Evolutionary conservation across 345 rosid species (phyloP).

Genomic region (Heritiera littoralis): DNA sequence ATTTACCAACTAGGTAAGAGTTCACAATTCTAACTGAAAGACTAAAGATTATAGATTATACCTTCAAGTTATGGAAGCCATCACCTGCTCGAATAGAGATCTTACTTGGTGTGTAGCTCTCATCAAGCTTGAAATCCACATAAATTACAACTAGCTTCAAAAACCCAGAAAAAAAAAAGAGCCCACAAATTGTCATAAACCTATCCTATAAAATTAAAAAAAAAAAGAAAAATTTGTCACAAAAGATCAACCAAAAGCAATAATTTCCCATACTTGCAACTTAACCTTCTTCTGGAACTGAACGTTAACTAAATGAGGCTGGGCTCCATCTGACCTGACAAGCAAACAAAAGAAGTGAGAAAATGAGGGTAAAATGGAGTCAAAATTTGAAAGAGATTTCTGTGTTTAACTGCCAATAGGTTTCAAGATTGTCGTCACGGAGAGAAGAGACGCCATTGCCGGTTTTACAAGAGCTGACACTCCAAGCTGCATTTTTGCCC

Average conservation of each 20-base stretch:
- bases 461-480: constrained; percentile 94
- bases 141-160: constrained; percentile 72
- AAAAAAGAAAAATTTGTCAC: too few relatives aligned
- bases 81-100: constrained; percentile 87
- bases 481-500: constrained; percentile 95
- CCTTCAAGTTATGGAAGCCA: constrained; percentile 95
- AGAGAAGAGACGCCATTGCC: constrained; percentile 87
- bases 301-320: constrained; percentile 91
- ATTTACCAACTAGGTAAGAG: neutral
- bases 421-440: constrained; percentile 83
- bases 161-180: neutral
- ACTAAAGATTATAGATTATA: constrained; percentile 25
- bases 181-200: constrained; percentile 4
- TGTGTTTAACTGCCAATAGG: constrained; percentile 82
- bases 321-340: constrained; percentile 89
- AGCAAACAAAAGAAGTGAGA: neutral
- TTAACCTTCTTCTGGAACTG: constrained; percentile 96
- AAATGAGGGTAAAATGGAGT: neutral
- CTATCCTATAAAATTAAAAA: constrained; percentile 30
- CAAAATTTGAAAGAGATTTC: neutral
- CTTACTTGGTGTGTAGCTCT: constrained; percentile 92
- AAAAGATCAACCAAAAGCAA: neutral
- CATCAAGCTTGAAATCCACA: constrained; percentile 92
- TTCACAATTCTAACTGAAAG: neutral
- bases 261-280: constrained; percentile 56